Percentiles rank a stretch among this genome's conserved stretches.
These are phyloP conservation scores for Ophiostoma novo-ulmi DNA, from an alignment of 2,329 filamentous ascomycete genomes.

Conservation along the genomic window DNA sequence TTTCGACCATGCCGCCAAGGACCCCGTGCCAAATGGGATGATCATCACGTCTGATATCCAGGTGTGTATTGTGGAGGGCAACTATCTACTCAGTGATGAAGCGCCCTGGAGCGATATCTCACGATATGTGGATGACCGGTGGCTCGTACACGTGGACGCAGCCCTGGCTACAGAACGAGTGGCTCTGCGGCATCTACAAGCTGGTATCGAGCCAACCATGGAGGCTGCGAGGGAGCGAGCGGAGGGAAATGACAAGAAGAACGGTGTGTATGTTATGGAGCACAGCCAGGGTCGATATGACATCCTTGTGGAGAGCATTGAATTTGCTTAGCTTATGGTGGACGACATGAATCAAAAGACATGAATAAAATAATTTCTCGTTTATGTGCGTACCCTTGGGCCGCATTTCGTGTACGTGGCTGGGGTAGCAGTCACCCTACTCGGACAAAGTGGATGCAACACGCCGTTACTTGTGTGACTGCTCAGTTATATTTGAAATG, in stretches of 20 bases:
- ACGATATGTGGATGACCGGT: background rate
- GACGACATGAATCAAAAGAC: too few relatives aligned
- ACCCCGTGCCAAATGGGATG: background rate
- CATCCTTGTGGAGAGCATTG: constrained; percentile 15
- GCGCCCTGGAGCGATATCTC: background rate
- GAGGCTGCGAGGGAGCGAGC: constrained; percentile 36
- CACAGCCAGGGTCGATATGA: background rate
- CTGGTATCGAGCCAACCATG: constrained; percentile 39
- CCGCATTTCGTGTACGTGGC: too few relatives aligned
- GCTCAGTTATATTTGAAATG: too few relatives aligned
- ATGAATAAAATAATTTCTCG: too few relatives aligned
- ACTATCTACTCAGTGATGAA: background rate
- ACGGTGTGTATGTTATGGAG: constrained; percentile 29
- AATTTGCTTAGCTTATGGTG: background rate
- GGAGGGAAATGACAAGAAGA: constrained; percentile 38
- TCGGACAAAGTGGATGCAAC: too few relatives aligned
- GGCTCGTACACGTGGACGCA: background rate
- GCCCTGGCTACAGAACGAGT: background rate
- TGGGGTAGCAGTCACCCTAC: too few relatives aligned
- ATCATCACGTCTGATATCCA: background rate
- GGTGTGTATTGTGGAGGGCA: background rate
- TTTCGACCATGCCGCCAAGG: background rate
- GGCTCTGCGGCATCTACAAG: constrained; percentile 35
- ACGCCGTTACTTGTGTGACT: too few relatives aligned
- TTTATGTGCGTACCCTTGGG: too few relatives aligned